phyloP scores from a whole-genome alignment of 495 filamentous ascomycete genomes.

The Xylaria venustula region DNA sequence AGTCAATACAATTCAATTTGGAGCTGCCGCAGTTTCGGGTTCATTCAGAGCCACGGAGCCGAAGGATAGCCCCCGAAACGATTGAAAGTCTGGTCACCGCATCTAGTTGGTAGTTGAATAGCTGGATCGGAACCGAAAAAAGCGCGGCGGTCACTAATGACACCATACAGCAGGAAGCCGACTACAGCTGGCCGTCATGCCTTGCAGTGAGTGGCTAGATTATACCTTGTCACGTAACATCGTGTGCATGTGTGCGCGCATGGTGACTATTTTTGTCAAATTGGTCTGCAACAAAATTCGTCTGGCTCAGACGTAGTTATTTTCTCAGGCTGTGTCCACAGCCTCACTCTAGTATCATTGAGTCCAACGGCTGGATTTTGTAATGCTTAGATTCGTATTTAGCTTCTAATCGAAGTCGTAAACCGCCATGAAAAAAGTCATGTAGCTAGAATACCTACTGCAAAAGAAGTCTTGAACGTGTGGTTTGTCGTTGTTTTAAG shows the following conservation, averaged over 20 bases:
- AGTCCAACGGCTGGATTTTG: too few species aligned
- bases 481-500: not conserved
- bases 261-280: not conserved
- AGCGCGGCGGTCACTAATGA: not conserved
- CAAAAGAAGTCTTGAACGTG: not conserved
- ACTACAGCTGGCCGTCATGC: not conserved
- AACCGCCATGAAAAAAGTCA: too few species aligned
- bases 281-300: not conserved
- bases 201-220: not conserved
- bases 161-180: not conserved
- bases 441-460: too few species aligned
- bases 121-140: not conserved
- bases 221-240: not conserved
- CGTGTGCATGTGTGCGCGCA: not conserved
- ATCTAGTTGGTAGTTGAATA: not conserved
- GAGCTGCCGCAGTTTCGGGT: too few species aligned
- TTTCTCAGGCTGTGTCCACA: not conserved
- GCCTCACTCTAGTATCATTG: not conserved
- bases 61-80: conserved; percentile 1
- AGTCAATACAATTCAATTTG: too few species aligned
- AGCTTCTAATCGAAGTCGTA: too few species aligned
- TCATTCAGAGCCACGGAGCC: not conserved
- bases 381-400: too few species aligned
- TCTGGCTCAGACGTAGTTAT: not conserved
- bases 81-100: not conserved